phyloP scores from a whole-genome alignment of 768 basidiomycete species.

The Lactarius hengduanensis region DNA sequence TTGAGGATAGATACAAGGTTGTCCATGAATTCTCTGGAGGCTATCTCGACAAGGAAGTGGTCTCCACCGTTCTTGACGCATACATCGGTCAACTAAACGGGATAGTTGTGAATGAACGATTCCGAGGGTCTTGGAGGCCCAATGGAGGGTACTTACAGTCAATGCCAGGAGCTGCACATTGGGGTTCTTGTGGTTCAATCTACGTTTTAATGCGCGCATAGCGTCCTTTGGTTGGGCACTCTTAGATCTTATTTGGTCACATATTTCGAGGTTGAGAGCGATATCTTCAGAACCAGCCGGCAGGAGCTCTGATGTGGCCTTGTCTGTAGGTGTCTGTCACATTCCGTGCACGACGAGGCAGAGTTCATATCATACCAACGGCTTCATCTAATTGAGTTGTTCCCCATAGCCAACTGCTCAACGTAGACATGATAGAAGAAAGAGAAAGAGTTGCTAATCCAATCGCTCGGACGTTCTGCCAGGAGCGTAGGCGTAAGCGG shows the following conservation, averaged over 20 bases:
- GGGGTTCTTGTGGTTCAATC: slow-evolving; percentile 92
- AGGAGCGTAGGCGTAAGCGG: not conserved
- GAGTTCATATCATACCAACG: slow-evolving; percentile 19
- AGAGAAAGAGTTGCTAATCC: slow-evolving; percentile 2
- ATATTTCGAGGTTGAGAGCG: slow-evolving; percentile 91
- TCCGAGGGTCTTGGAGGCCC: not conserved
- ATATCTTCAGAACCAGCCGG: slow-evolving; percentile 87
- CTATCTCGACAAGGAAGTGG: slow-evolving; percentile 78
- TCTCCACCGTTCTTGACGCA: slow-evolving; percentile 98
- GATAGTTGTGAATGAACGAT: slow-evolving; percentile 9
- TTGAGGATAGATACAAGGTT: slow-evolving; percentile 89
- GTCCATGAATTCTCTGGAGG: slow-evolving; percentile 90
- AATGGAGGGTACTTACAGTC: slow-evolving; percentile 52
- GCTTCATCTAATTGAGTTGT: slow-evolving; percentile 29
- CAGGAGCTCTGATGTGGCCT: slow-evolving; percentile 88
- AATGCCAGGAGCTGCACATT: slow-evolving; percentile 92
- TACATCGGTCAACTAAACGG: slow-evolving; percentile 73
- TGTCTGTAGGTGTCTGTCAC: slow-evolving; percentile 51
- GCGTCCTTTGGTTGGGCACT: slow-evolving; percentile 81
- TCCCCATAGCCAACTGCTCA: slow-evolving; percentile 30
- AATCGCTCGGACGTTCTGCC: not conserved
- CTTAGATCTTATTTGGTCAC: slow-evolving; percentile 94
- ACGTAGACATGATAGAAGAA: slow-evolving; percentile 24
- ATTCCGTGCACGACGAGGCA: not conserved
- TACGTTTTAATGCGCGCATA: slow-evolving; percentile 82